Percentiles rank a stretch among this genome's conserved stretches.
phyloP scores from a whole-genome alignment of 495 filamentous ascomycete species.

The Margaritispora aquatica region DNA sequence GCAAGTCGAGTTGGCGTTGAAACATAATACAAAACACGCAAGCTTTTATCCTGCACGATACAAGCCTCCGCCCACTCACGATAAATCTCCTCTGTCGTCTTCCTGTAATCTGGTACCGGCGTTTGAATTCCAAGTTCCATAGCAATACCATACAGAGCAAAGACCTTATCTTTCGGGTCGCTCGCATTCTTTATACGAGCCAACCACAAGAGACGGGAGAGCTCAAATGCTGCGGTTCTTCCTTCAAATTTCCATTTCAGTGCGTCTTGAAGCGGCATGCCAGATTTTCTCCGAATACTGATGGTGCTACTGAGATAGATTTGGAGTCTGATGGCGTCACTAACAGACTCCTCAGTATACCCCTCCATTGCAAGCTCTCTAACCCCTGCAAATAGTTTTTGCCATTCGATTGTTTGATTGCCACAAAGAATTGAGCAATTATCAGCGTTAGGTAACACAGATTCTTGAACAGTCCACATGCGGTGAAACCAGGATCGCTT shows the following conservation, averaged over 20 bases:
- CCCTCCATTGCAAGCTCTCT: neutral
- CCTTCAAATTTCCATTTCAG: neutral
- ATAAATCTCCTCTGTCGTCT: neutral
- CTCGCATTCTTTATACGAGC: neutral
- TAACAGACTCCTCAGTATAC: neutral
- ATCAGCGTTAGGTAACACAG: neutral
- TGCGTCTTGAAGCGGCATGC: neutral
- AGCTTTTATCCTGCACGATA: neutral
- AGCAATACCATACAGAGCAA: neutral
- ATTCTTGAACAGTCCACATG: conserved; percentile 14
- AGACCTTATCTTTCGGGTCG: conserved; percentile 4
- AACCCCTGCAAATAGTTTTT: neutral
- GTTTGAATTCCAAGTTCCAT: neutral
- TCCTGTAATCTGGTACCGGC: conserved; percentile 2
- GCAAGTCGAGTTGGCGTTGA: neutral
- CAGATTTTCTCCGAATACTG: neutral
- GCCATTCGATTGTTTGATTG: neutral
- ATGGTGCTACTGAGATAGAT: neutral
- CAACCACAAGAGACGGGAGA: neutral
- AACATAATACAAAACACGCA: neutral
- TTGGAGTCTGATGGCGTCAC: neutral
- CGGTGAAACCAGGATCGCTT: conserved; percentile 12
- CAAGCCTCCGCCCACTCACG: neutral
- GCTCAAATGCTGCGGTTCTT: neutral
- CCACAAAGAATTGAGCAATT: neutral